Evolutionary conservation across 2,329 filamentous ascomycete species (phyloP).

Genomic region (Fusarium hainanense): DNA sequence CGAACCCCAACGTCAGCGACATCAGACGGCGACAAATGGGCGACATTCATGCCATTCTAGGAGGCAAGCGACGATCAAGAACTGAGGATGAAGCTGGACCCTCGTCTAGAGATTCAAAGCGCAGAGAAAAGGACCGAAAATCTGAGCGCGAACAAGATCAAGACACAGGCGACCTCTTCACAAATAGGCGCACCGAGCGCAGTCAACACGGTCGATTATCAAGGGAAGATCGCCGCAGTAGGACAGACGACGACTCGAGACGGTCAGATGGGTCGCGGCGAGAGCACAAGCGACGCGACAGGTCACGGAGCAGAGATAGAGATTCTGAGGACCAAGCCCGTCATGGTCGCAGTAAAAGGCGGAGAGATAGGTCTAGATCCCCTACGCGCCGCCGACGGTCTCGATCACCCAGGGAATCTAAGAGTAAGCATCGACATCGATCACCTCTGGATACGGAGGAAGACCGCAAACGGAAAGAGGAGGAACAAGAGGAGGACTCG

Average conservation of each 20-base stretch:
- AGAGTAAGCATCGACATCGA: conserved; percentile 50
- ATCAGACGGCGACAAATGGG: conserved; percentile 69
- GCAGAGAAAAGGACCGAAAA: conserved; percentile 5
- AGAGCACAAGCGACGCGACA: conserved; percentile 33
- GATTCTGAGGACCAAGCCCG: conserved; percentile 24
- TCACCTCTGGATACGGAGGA: conserved; percentile 41
- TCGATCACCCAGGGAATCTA: conserved; percentile 48
- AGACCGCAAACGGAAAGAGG: conserved; percentile 28
- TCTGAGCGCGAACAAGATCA: conserved; percentile 9
- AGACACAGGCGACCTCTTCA: conserved; percentile 39
- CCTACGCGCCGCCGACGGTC: conserved; percentile 46
- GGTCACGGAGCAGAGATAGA: conserved; percentile 32
- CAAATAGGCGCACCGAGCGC: conserved; percentile 29
- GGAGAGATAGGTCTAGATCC: conserved; percentile 44
- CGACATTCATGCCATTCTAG: conserved; percentile 69
- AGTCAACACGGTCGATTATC: conserved; percentile 44
- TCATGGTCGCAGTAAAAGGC: conserved; percentile 30
- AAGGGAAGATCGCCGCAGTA: conserved; percentile 33
- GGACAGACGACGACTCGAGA: conserved; percentile 26
- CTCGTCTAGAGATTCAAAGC: conserved; percentile 35
- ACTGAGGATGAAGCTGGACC: conserved; percentile 37
- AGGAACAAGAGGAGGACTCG: conserved; percentile 55
- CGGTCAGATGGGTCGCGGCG: conserved; percentile 24
- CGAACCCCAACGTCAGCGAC: conserved; percentile 60
- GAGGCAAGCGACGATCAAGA: conserved; percentile 54